These are phyloP conservation scores for Botrytis cinerea DNA, from an alignment of 2,329 filamentous ascomycete genomes.

Conservation along the genomic window DNA sequence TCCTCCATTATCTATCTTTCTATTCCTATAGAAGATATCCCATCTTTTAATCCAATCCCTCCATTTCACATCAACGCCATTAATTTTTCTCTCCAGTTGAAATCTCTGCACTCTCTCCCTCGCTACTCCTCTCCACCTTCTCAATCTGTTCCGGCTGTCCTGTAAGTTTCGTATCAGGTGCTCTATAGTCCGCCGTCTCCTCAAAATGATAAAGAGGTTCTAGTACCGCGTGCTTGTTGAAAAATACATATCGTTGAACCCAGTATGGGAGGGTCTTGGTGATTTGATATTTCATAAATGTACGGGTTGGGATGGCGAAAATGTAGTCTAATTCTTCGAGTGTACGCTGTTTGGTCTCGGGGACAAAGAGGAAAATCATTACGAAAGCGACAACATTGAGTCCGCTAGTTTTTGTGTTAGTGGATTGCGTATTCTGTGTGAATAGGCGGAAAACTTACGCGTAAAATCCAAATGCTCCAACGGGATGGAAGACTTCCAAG, in stretches of 20 bases:
- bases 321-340: constrained; percentile 49
- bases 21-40: neutral
- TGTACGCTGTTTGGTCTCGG: constrained; percentile 56
- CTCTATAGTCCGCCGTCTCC: neutral
- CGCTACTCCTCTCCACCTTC: constrained; percentile 11
- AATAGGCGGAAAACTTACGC: constrained; percentile 35
- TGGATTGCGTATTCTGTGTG: neutral
- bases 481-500: constrained; percentile 30
- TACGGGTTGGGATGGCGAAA: constrained; percentile 44
- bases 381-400: constrained; percentile 56
- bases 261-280: constrained; percentile 44
- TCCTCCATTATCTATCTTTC: neutral
- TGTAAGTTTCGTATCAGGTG: neutral
- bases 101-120: neutral
- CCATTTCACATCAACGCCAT: neutral
- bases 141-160: constrained; percentile 11
- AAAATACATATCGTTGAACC: constrained; percentile 21
- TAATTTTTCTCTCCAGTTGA: neutral
- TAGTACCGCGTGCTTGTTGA: constrained; percentile 2
- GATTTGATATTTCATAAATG: constrained; percentile 34
- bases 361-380: constrained; percentile 57
- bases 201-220: constrained; percentile 24
- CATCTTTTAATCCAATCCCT: too few species aligned
- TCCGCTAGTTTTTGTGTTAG: constrained; percentile 32
- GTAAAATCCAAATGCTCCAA: constrained; percentile 56